Evolutionary conservation across 2,329 filamentous ascomycete species (phyloP), one percentile per base, ranked within the genome.

Genomic region (Fusarium xylarioides): DNA sequence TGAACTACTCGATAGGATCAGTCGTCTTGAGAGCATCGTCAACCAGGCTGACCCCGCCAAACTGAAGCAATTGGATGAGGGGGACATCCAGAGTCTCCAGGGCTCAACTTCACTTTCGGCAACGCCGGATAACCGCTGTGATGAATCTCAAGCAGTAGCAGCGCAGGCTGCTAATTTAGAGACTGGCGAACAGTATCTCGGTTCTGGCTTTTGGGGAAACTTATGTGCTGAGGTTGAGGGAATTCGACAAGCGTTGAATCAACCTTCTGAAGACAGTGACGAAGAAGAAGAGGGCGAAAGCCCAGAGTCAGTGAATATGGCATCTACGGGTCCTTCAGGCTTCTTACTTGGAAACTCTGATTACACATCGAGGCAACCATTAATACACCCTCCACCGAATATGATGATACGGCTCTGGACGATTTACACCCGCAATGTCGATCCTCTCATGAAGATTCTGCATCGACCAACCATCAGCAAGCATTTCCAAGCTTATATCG

Each of bases 1-100:
- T 43, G 84, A 86, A 72, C 79, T 86, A 9, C 78, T 86, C 21
- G 81, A 83, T 66, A 82, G 84, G 28, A 81, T 86, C 55, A 82
- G 81, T 62, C 82, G 84, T 21, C 80, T 86, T 15, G 84, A 86
- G 77, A 80, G 74, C 49, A 86, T 86, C 53, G 84, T 86, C n/a
- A 83, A 82, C 35, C 79, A 83, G 64, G 84, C 82, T 50, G 81
- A 84, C 63, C 77, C 83, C 34, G 74, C 60, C 30, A 79, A 73
- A 53, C 58, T 79, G 63, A 60, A 70, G 58, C 76, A 77, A 66
- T 63, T 80, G 53, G 76, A 78, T 35, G 63, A 74, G 7, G 66
- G 49, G 35, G 49, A 77, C 38, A 34, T 65, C 16, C 66, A 55
- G 26, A 19, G 44, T 19, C 32, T 32, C 44, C 44, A 54, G 26